Evolutionary conservation across 495 filamentous ascomycete genomes (phyloP), one percentile per base, ranked within the genome.

Genomic region (Aspergillus ellipticus): DNA sequence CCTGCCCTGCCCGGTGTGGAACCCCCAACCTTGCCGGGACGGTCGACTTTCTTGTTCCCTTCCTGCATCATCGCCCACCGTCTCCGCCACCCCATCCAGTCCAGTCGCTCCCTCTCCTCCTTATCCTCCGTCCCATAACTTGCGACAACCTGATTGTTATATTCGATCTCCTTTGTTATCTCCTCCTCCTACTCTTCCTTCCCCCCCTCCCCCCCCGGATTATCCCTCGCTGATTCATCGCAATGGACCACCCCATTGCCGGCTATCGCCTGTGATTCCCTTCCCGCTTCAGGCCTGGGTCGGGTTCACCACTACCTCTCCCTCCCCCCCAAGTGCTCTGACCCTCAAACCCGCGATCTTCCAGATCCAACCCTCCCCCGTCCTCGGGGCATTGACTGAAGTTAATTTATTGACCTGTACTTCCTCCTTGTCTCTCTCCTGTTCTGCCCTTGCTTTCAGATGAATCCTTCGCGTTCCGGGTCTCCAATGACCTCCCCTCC

Each of bases 241-340:
- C 58, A 57, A 61, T 65, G 62, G 58, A 55, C 49, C 47, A 15
- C 19, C 43, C 58, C 47, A 54, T 58, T 54, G 56, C 51, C 19
- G 31, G 10, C 39, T 48, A 45, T 61, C 51, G 24, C 53, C 47
- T 54, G 62, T 65, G 58, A 65, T 57, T 59, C 53, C 51, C 53
- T 56, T 49, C 57, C 58, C 53, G 53, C 37, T 54, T 37, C 50
- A 56, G 39, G 59, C 48, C 49, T 60, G 59, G 59, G 62, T 61
- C 48, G 56, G 58, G 63, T 60, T 55, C 55, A 51, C 48, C 41
- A 13, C n/a, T n/a, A 15, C 3, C 35, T 13, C 35, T 48, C 46
- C 42, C 28, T 49, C 51, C 35, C 51, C 41, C 53, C 57, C 35
- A 41, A 47, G 61, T 57, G 59, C 58, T 65, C 63, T 64, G 57